phyloP scores from a whole-genome alignment of 352 stramenopile genomes.

The Globisporangium middletonii region DNA sequence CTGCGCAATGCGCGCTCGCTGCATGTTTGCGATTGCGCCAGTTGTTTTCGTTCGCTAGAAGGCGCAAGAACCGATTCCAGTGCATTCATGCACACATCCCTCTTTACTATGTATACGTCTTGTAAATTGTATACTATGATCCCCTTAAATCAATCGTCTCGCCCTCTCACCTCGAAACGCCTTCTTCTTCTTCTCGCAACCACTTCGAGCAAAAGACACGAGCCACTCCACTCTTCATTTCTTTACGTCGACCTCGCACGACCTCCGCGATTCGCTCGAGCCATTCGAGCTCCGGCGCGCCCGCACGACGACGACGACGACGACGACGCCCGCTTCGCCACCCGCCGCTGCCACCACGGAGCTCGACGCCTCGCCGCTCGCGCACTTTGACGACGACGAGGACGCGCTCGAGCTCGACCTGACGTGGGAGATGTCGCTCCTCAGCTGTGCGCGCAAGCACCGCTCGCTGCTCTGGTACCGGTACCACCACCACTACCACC shows the following conservation, averaged over 20 bases:
- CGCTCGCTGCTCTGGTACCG: conserved; percentile 43
- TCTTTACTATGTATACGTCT: too few species aligned
- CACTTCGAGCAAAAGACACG: too few species aligned
- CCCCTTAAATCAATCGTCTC: too few species aligned
- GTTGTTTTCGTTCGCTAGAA: too few species aligned
- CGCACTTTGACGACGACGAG: conserved; percentile 13
- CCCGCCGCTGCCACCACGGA: neutral
- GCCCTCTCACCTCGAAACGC: too few species aligned
- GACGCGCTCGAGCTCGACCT: conserved; percentile 33
- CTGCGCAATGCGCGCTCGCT: too few species aligned
- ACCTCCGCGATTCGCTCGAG: neutral
- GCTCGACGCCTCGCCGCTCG: neutral
- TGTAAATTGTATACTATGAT: too few species aligned
- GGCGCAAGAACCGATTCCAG: too few species aligned
- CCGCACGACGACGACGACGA: neutral
- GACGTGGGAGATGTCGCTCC: conserved; percentile 51
- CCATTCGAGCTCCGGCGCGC: neutral
- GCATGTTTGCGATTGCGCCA: too few species aligned
- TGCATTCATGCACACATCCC: too few species aligned
- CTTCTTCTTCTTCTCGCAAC: too few species aligned
- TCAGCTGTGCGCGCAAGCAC: conserved; percentile 44
- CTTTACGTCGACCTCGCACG: neutral
- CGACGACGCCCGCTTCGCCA: neutral
- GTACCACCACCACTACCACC: conserved; percentile 14
- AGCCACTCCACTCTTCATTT: neutral